Evolutionary conservation across 805 yeast genomes (phyloP).

Genomic region (Wickerhamiella shivajii): DNA sequence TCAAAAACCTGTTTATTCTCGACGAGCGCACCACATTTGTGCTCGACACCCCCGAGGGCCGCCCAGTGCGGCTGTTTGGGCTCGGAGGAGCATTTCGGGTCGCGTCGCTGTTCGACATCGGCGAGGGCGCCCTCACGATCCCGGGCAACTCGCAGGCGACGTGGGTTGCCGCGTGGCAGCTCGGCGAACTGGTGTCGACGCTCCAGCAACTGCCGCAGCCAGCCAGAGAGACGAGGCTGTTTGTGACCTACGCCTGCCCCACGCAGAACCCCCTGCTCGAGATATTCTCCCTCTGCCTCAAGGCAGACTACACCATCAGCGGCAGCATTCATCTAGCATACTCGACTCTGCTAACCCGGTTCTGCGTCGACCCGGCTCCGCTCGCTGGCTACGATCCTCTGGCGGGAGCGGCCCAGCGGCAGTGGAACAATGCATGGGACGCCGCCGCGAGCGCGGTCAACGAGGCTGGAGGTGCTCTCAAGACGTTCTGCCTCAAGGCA

Average conservation of each 20-base stretch:
- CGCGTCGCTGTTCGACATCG: conserved; percentile 54
- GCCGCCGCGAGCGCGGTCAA: conserved; percentile 40
- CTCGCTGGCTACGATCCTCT: conserved; percentile 11
- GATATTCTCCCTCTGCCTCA: conserved; percentile 48
- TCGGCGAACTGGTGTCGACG: conserved; percentile 48
- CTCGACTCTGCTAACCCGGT: conserved; percentile 55
- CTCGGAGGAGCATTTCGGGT: conserved; percentile 58
- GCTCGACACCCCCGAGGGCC: conserved; percentile 30
- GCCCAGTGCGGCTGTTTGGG: conserved; percentile 45
- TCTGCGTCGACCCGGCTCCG: conserved; percentile 43
- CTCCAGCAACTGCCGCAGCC: conserved; percentile 26
- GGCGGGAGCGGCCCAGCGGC: not conserved
- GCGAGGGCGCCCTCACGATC: conserved; percentile 32
- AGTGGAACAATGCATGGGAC: conserved; percentile 35
- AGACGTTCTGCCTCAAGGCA: conserved; percentile 14
- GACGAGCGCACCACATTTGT: conserved; percentile 41
- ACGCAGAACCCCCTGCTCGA: conserved; percentile 54
- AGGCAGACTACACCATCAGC: conserved; percentile 60
- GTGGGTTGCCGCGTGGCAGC: conserved; percentile 59
- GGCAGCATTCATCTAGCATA: conserved; percentile 59
- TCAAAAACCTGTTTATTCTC: conserved; percentile 45
- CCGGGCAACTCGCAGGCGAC: conserved; percentile 56
- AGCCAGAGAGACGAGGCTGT: conserved; percentile 39
- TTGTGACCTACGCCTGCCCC: conserved; percentile 58
- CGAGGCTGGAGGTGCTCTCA: not conserved